Evolutionary conservation across 345 rosid genomes (phyloP), one percentile per base, ranked within the genome.

Genomic region (Trapa incisa): DNA sequence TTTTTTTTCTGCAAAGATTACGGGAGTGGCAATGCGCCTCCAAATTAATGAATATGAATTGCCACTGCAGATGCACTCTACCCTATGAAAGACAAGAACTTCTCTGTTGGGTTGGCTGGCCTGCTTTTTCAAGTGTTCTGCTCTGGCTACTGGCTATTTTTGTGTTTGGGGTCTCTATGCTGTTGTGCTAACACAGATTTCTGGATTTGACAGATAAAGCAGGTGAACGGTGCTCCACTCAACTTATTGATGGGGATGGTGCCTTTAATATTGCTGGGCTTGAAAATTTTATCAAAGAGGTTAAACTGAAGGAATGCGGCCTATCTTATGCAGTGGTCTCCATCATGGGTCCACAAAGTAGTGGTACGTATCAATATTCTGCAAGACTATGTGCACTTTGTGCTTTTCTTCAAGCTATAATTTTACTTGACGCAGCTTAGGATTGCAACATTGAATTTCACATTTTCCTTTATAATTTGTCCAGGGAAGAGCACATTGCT

Each of bases 321-420:
- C 81, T 95, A 69, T 95, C 99, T 5, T 91, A 95, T 68, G 99
- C 97, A 6, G 80, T 89, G 50, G 99, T 87, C 75, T 86, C 99
- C 53, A 95, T 95, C 73, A 95, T 95, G 99, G 99, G 99, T 66
- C 99, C 99, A 1, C 99, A 91, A 73, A 95, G 97, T 75, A 95
- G 99, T 56, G 99, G 99, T 95, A 83, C 69, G 92, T 76, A 56
- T 72, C 65, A 22, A 64, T 29, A 47, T 48, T 69, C 52, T 41
- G 16, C 11, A 65, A 61, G 13, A n/a, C 61, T 42, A 61, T 32
- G 9, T 36, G 36, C 29, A 33, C 17, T 61, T 45, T 13, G 16
- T 53, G 42, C 43, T 57, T 37, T n/a, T 11, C 32, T 1, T 29
- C 62, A 15, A 17, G 29, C 29, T 22, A 13, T 64, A 11, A 2